phyloP scores from a whole-genome alignment of 225 moss, liverwort and hornwort genomes.

The Ulota crispa region DNA sequence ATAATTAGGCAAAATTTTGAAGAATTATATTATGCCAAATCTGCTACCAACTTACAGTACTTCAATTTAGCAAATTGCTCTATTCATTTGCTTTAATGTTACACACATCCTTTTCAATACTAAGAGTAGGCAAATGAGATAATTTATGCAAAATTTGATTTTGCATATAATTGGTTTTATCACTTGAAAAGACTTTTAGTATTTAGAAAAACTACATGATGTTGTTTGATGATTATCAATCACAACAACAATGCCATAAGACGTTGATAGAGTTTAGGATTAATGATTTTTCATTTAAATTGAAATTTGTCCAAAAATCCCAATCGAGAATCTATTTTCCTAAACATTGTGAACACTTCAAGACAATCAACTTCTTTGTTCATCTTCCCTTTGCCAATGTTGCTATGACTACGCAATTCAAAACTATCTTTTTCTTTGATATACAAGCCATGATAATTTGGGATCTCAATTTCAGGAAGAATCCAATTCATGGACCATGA shows the following conservation, averaged over 20 bases:
- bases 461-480: slow-evolving; percentile 33
- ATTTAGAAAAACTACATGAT: background rate
- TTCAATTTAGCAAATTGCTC: background rate
- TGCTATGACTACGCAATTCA: slow-evolving; percentile 30
- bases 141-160: background rate
- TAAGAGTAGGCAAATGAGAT: background rate
- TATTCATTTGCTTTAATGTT: background rate
- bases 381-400: slow-evolving; percentile 28
- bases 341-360: slow-evolving; percentile 29
- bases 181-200: background rate
- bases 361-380: slow-evolving; percentile 37
- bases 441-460: slow-evolving; percentile 25
- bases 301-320: slow-evolving; percentile 23
- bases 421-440: slow-evolving; percentile 28
- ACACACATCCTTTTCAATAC: background rate
- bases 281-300: background rate
- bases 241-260: background rate
- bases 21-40: no score
- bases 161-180: background rate
- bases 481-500: slow-evolving; percentile 45
- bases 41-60: no score
- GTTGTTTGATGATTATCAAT: background rate
- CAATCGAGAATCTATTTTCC: slow-evolving; percentile 25
- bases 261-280: background rate
- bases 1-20: no score